Evolutionary conservation across 108 stramenopile genomes (phyloP), one percentile per base, ranked within the genome.

Genomic region (Skeletonema marinoi): DNA sequence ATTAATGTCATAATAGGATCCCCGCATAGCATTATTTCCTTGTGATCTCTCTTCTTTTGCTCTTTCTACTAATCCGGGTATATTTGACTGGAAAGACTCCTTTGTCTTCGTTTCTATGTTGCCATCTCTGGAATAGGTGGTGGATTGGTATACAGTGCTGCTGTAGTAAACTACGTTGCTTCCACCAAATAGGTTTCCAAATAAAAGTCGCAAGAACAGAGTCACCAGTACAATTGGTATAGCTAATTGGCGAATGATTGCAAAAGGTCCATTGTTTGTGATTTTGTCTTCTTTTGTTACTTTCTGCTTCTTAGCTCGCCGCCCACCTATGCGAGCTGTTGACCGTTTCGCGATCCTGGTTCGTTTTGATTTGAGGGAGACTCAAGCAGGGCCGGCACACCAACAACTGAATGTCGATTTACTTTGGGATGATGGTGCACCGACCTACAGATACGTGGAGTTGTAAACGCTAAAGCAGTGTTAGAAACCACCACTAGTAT

Each of bases 71-170:
- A 82, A 50, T 54, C 75, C 76, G 1, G 85, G 85, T 19, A 82
- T 74, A 39, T 85, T 85, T 1, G 85, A 79, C 42, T 78, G 69
- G 56, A 85, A 78, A 61, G 58, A 79, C 25, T 78, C 81, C 68
- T 82, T 82, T 21, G 72, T 68, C 14, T 16, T 82, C 9, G 77
- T 82, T 63, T 82, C 81, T 21, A 85, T 67, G 56, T 79, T 82
- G 21, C 85, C 85, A 82, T 85, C 81, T 68, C 44, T 44, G 14
- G 65, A 44, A 42, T 82, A 82, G 2, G 70, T 70, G 19, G 73
- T 78, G 14, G 65, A 78, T 82, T 82, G 68, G 71, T 82, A 82
- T 12, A 78, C 73, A 71, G 77, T 85, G n/a, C 46, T 58, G 54
- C 81, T 78, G 63, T 85, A 85, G 35, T 79, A 85, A 11, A 85